Conservation (phyloP, 1,284 basidiomycete species). For the Ceratobasidium sp. region DNA sequence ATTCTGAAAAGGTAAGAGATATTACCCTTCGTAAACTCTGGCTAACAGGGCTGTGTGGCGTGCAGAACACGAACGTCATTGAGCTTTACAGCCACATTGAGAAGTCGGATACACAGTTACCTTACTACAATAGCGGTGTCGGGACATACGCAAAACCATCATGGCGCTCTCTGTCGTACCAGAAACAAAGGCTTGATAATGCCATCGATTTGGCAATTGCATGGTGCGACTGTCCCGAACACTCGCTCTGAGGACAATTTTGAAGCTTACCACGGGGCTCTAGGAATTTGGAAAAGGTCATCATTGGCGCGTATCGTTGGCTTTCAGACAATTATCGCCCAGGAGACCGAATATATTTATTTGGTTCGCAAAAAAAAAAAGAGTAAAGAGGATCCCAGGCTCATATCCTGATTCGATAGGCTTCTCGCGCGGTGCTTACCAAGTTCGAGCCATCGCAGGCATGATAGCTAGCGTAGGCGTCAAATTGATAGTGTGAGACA, state of each 20-base stretch:
- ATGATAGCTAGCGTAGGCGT: too few species aligned
- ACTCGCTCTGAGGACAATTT: too few species aligned
- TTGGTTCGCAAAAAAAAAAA: too few species aligned
- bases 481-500: too few species aligned
- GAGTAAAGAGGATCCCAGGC: too few species aligned
- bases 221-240: constrained; percentile 28
- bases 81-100: constrained; percentile 2
- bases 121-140: constrained; percentile 40
- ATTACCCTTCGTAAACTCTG: too few species aligned
- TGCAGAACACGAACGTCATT: constrained; percentile 9
- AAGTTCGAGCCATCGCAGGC: too few species aligned
- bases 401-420: too few species aligned
- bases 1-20: not conserved
- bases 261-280: too few species aligned
- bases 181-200: not conserved
- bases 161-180: constrained; percentile 10
- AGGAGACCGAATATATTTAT: constrained; percentile 39
- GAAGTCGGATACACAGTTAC: constrained; percentile 6
- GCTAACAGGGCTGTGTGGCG: too few species aligned
- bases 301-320: constrained; percentile 41
- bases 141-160: constrained; percentile 36
- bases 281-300: constrained; percentile 39
- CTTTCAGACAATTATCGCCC: constrained; percentile 38
- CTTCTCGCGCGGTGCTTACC: too few species aligned
- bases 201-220: constrained; percentile 37